Base-by-base conservation (phyloP, 1,284 basidiomycete species). In the Tilletia setariae region DNA sequence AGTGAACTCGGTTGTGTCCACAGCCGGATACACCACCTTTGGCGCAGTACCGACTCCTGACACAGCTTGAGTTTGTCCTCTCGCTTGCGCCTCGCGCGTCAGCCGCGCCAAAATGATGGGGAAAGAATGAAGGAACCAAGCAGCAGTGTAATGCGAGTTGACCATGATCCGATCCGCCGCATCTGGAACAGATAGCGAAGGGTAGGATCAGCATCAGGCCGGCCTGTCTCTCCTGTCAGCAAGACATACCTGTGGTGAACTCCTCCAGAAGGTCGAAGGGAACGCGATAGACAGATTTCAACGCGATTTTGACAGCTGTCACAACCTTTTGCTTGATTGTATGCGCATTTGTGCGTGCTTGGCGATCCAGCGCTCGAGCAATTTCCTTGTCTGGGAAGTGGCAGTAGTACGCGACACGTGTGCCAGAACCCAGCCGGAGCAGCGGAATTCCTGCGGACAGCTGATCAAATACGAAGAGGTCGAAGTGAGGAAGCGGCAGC, bases 381-480 rank as follows among this genome's bases (percentile, higher is more conserved):
- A 90, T 91, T 23, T 87, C 88, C 1, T 91, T 92, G 65, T 82
- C 80, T 0, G 96, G 95, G 78, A 98, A 98, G 83, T 98, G 95
- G 77, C 94, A 96, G 83, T 98, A 98, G 84, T 97, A 98, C 19
- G 98, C 89, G 28, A 96, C 90, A 1, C 92, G 88, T 11, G 88
- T 91, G 13, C 86, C 85, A 1, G 86, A 87, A 11, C 91, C 80
- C 65, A 86, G 82, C 15, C 91, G 87, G 1, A 98, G 85, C 71
- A 95, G 85, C 0, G 95, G 95, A 21, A 98, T 86, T 70, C 91
- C 93, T 1, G 93, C 92, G 1, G 92, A 92, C 23, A 98, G 88
- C 82, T 98, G 95, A 84, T 98, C 96, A 19, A 98, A 90, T 70
- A 98, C 90, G 85, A 90, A 94, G 32, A 97, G 88, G 80, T 98